phyloP scores from a whole-genome alignment of 2,329 filamentous ascomycete species.

The Hypoxylon sp. region DNA sequence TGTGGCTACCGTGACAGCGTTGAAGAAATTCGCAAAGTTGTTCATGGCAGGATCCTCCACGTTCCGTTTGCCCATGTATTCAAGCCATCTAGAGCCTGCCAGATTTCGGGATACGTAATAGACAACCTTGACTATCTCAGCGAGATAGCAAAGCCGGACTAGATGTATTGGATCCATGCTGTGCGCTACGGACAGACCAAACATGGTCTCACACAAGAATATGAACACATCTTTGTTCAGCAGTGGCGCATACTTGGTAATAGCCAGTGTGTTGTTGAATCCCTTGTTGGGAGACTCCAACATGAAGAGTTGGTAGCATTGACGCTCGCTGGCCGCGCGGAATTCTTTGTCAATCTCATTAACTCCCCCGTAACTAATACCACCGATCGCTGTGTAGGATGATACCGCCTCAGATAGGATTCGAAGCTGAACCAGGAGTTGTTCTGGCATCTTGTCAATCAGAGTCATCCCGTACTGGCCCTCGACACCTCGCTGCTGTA shows the following conservation, averaged over 20 bases:
- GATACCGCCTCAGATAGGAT: slow-evolving; percentile 88
- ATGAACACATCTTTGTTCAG: slow-evolving; percentile 77
- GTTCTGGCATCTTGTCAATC: slow-evolving; percentile 83
- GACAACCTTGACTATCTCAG: slow-evolving; percentile 87
- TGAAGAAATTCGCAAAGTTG: slow-evolving; percentile 65
- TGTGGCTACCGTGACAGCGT: slow-evolving; percentile 56
- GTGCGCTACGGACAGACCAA: slow-evolving; percentile 73
- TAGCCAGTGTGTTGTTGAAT: slow-evolving; percentile 51
- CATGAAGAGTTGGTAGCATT: slow-evolving; percentile 80
- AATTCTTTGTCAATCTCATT: slow-evolving; percentile 74
- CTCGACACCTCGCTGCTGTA: slow-evolving; percentile 86
- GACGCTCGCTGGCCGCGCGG: slow-evolving; percentile 71
- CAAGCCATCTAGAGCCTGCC: slow-evolving; percentile 58
- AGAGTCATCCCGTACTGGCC: slow-evolving; percentile 77
- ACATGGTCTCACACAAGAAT: slow-evolving; percentile 81
- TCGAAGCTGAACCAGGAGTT: slow-evolving; percentile 84
- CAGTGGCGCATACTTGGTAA: slow-evolving; percentile 64
- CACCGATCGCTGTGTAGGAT: slow-evolving; percentile 82
- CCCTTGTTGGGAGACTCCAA: slow-evolving; percentile 60
- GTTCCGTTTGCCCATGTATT: slow-evolving; percentile 54
- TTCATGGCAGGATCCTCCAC: slow-evolving; percentile 57
- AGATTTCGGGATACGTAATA: slow-evolving; percentile 66
- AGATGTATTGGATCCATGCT: slow-evolving; percentile 80
- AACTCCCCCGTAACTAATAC: slow-evolving; percentile 67
- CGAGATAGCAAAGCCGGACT: slow-evolving; percentile 85